Evolutionary conservation across 2,329 filamentous ascomycete genomes (phyloP).

Genomic region (Dactylonectria estremocensis): DNA sequence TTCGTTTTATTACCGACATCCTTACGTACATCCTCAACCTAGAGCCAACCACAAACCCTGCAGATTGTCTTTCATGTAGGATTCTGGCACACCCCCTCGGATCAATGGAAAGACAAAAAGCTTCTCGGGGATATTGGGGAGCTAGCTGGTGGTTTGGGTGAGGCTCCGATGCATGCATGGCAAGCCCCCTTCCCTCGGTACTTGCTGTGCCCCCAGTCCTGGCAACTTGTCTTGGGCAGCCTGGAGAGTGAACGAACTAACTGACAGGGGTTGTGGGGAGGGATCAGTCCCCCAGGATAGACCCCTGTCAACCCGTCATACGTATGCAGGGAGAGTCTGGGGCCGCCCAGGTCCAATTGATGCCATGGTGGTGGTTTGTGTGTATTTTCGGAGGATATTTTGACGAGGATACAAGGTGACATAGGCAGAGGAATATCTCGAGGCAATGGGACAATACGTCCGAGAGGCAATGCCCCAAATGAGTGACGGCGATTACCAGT

Average conservation of each 20-base stretch:
- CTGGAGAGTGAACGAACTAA: neutral
- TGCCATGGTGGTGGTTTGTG: neutral
- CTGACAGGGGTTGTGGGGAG: neutral
- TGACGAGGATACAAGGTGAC: neutral
- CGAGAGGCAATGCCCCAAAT: neutral
- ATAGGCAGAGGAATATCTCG: neutral
- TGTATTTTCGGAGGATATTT: neutral
- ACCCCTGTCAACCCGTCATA: neutral
- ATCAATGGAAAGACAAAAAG: neutral
- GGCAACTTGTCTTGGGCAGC: neutral
- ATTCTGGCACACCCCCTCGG: neutral
- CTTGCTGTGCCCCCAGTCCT: too few species aligned
- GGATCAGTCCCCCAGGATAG: neutral
- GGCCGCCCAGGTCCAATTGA: neutral
- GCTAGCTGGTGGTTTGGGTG: neutral
- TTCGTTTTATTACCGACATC: neutral
- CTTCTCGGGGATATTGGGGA: neutral
- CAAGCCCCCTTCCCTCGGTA: neutral
- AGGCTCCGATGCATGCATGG: neutral
- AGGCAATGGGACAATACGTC: neutral
- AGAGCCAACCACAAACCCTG: conserved; percentile 2
- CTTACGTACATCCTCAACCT: neutral
- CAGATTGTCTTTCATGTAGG: neutral
- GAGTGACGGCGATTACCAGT: neutral
- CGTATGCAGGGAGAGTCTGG: conserved; percentile 4